phyloP scores from a whole-genome alignment of 1,139 yeast species.

The Petasospora rhodanensis region DNA sequence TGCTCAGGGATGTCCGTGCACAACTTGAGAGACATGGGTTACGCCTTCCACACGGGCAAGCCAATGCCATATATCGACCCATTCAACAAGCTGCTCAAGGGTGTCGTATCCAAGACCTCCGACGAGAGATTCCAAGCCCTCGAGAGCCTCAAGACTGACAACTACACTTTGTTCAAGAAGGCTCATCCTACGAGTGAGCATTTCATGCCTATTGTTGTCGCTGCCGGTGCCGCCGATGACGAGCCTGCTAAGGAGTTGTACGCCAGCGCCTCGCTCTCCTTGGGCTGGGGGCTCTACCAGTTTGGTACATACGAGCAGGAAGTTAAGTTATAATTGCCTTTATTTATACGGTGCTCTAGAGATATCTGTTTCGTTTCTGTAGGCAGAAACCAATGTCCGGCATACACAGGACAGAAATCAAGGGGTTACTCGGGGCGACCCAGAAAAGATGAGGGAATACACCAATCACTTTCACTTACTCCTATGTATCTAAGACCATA shows the following conservation, averaged over 20 bases:
- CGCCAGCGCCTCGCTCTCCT: slow-evolving; percentile 38
- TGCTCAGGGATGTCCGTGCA: slow-evolving; percentile 81
- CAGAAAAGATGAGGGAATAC: no score
- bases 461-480: no score
- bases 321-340: no score
- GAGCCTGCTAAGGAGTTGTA: slow-evolving; percentile 43
- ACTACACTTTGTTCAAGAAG: slow-evolving; percentile 35
- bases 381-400: no score
- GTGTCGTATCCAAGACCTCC: slow-evolving; percentile 30
- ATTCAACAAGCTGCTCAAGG: slow-evolving; percentile 45
- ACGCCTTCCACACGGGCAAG: slow-evolving; percentile 18
- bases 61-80: slow-evolving; percentile 45
- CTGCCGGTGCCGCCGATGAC: slow-evolving; percentile 50
- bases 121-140: slow-evolving; percentile 24
- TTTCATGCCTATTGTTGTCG: slow-evolving; percentile 64
- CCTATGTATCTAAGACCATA: no score
- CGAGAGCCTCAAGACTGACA: slow-evolving; percentile 30
- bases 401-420: no score
- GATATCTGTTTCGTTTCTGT: no score
- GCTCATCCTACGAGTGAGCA: slow-evolving; percentile 80
- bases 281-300: slow-evolving; percentile 69
- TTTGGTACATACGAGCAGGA: slow-evolving; percentile 27
- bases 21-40: slow-evolving; percentile 53
- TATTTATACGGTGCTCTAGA: no score
- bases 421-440: no score